Evolutionary conservation across 2,329 filamentous ascomycete genomes (phyloP), one percentile per base, ranked within the genome.

Genomic region (Periconia sp.): DNA sequence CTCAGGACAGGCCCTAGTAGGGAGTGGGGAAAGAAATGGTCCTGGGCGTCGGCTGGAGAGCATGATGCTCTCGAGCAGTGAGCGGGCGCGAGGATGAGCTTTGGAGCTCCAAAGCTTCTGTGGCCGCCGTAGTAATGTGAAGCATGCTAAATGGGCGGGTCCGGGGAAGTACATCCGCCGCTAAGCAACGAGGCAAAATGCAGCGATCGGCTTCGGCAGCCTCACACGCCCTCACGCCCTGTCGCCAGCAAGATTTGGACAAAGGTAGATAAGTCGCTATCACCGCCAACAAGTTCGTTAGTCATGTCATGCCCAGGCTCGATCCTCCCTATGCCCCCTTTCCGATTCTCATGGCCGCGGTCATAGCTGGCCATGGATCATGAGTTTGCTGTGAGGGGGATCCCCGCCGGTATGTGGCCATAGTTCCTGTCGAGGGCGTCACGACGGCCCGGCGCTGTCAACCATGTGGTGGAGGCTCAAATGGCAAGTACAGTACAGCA

Each of bases 121-220:
- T 33, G 15, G 37, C 33, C 31, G 33, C 31, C 44, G 31, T 51
- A 53, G 13, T 11, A 37, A 41, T 50, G 40, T 33, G 37, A 51
- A 50, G 53, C 56, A 58, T 59, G 64, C 49, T 40, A 40, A 41
- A 49, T 47, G 35, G 53, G 66, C 68, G 69, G 70, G 66, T 70
- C 70, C 69, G 71, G 71, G 71, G 70, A 71, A 63, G 62, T 49
- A 62, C 64, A 65, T 64, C 62, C 71, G 70, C 56, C 61, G 54
- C 54, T 68, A 73, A 68, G 70, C 23, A 27, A 27, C 23, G 5
- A 27, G 5, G 23, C 23, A 73, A 57, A 54, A 58, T 58, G 52
- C 60, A 63, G 59, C 64, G 68, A 71, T 71, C 68, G 56, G 49
- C 52, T 46, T 57, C 56, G 56, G 60, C 54, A 54, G 62, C 66